Conservation (phyloP, 148 eudicot genomes). For the Rhododendron vialii region DNA sequence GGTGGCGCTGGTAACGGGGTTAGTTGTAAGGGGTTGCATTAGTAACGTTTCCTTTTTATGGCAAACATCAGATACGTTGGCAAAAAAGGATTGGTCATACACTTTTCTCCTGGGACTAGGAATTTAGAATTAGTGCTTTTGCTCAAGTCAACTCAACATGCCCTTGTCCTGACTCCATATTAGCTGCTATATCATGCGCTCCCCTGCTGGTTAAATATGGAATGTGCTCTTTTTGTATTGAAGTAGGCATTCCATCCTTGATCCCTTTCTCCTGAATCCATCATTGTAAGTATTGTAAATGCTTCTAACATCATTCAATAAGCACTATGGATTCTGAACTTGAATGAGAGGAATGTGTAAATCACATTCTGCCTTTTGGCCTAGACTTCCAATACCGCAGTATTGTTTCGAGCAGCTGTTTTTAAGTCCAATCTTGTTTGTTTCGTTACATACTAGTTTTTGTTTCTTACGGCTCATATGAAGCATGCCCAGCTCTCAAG, state of each 20-base stretch:
- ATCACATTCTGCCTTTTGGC: not conserved
- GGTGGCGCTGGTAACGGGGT: not conserved
- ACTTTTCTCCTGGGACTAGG: not conserved
- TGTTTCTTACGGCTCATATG: conserved; percentile 30
- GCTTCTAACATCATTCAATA: not conserved
- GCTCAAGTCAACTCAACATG: not conserved
- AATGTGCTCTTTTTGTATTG: not conserved
- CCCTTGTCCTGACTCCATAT: not conserved
- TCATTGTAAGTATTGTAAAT: not conserved
- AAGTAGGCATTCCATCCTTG: not conserved
- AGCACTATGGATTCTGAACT: not conserved
- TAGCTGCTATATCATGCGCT: not conserved
- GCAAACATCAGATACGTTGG: not conserved
- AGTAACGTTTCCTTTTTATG: not conserved
- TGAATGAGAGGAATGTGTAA: not conserved
- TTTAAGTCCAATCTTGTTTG: not conserved
- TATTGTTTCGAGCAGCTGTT: not conserved
- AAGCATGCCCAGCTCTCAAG: conserved; percentile 37
- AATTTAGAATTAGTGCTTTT: not conserved
- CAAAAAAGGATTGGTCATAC: not conserved
- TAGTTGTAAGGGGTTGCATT: not conserved
- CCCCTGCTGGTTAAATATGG: not conserved
- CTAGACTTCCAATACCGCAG: not conserved
- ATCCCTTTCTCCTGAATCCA: not conserved
- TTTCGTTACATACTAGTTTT: not conserved